Evolutionary conservation across 305 asterid genomes (phyloP), one percentile per base, ranked within the genome.

Genomic region (Fraxinus ornus): DNA sequence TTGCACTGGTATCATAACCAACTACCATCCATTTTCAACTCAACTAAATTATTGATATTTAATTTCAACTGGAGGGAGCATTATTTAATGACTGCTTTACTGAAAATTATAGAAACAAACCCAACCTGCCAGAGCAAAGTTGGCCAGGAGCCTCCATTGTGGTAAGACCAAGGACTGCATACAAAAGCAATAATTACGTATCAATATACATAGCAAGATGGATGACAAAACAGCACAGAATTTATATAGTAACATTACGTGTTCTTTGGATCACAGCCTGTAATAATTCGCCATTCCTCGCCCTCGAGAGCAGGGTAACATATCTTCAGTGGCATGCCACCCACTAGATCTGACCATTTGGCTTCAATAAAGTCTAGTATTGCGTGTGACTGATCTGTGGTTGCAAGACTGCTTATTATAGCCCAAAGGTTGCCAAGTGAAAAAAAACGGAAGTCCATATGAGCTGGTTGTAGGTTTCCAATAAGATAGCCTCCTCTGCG

Each of bases 91-190:
- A 24, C 15, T 24, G 17, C 13, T 62, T 21, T 22, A 24, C 72
- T 64, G 33, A 21, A 62, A 21, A 64, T 22, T 21, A 28, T 28
- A 28, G 13, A 22, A 83, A 81, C 44, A 28, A 55, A 75, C 36
- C 84, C 68, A 57, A 93, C 99, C 97, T 95, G 99, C 99, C 99
- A 95, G 75, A 95, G 91, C 90, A 95, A 86, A 68, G 97, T 95
- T 73, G 99, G 97, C 99, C 99, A 94, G 21, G 99, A 91, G 78
- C 99, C 98, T 60, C 92, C 99, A 57, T 95, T 94, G 90, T 95
- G 99, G 90, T 95, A 95, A 85, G 99, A 95, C 99, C 99, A 95
- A 82, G 99, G 97, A 79, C 99, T 94, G 97, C 92, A 91, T 62
- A 60, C 47, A 44, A 75, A 83, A 82, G 68, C 82, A 84, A 75